Percentiles rank a stretch among this genome's conserved stretches.
Conservation (phyloP, 441 rosid genomes). For the Populus hybrid region DNA sequence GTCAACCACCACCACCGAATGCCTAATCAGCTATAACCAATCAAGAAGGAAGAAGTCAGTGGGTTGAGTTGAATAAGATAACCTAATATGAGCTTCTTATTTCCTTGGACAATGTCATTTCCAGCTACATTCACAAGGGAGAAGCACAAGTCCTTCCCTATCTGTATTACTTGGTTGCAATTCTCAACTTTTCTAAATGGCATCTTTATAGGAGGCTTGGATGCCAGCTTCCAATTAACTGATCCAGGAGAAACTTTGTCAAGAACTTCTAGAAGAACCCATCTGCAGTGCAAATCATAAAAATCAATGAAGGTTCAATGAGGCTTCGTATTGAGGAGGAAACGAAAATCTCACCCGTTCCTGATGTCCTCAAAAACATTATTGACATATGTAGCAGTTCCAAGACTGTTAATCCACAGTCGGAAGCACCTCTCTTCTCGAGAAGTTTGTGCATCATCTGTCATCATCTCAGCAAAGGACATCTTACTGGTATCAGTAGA, state of each 20-base stretch:
- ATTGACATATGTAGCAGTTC: slow-evolving; percentile 71
- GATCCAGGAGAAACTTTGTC: slow-evolving; percentile 77
- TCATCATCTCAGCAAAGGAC: slow-evolving; percentile 93
- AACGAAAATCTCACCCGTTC: slow-evolving; percentile 64
- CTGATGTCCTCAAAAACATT: slow-evolving; percentile 93
- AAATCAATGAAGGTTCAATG: slow-evolving; percentile 19
- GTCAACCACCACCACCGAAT: not conserved
- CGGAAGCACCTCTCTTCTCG: slow-evolving; percentile 99
- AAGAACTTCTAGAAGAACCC: slow-evolving; percentile 91
- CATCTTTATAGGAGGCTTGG: slow-evolving; percentile 94
- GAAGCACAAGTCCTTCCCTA: slow-evolving; percentile 72
- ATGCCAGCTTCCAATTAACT: slow-evolving; percentile 86
- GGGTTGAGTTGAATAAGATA: slow-evolving; percentile 7
- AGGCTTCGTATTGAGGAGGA: slow-evolving; percentile 1
- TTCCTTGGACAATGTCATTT: slow-evolving; percentile 94
- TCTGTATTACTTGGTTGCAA: slow-evolving; percentile 78
- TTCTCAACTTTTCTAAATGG: slow-evolving; percentile 95
- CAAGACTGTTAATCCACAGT: slow-evolving; percentile 98
- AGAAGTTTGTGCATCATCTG: slow-evolving; percentile 90
- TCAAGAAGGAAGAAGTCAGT: not conserved
- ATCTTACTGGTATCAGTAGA: slow-evolving; percentile 57
- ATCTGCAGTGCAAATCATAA: slow-evolving; percentile 44
- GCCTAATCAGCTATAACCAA: not conserved
- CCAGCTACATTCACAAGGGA: slow-evolving; percentile 98
- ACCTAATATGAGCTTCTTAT: slow-evolving; percentile 89